A percentile compares a stretch with the other conserved stretches of the same genome.
Conservation (phyloP, 139 green algal species). For the Chlorella sorokiniana region DNA sequence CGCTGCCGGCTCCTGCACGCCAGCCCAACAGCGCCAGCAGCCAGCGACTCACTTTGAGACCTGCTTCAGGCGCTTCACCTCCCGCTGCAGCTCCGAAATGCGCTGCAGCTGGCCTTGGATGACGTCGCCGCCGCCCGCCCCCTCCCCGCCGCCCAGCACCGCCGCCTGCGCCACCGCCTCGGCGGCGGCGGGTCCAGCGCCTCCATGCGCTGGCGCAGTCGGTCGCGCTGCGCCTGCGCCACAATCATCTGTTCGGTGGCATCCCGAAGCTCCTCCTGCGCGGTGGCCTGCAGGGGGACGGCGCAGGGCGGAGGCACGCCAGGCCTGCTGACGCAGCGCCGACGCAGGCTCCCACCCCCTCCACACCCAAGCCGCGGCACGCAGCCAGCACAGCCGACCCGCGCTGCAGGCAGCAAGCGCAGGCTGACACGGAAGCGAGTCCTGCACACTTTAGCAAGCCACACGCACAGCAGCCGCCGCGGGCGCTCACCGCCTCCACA, state of each 20-base stretch:
- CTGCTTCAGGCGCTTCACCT: constrained; percentile 58
- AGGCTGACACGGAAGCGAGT: too few relatives aligned
- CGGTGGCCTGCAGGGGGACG: constrained; percentile 4
- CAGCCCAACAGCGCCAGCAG: neutral
- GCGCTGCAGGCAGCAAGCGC: too few relatives aligned
- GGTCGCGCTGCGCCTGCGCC: constrained; percentile 39
- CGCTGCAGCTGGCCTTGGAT: constrained; percentile 44
- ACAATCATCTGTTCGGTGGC: constrained; percentile 38
- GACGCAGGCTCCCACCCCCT: too few relatives aligned
- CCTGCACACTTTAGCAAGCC: too few relatives aligned
- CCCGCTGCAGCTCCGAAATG: constrained; percentile 68
- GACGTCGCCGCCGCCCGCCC: constrained; percentile 14
- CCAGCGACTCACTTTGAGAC: constrained; percentile 27
- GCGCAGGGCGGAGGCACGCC: neutral
- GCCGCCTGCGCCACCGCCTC: constrained; percentile 11
- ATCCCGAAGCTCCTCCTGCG: constrained; percentile 30
- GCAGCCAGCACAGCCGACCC: too few relatives aligned
- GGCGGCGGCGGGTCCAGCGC: neutral
- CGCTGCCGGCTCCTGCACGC: too few relatives aligned
- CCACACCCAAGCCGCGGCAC: too few relatives aligned
- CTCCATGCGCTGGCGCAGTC: constrained; percentile 43
- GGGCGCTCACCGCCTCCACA: constrained; percentile 64
- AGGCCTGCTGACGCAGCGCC: neutral
- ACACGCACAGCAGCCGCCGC: neutral
- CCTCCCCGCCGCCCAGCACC: neutral